Evolutionary conservation across 257 asterid genomes (phyloP).

Genomic region (Solanum paucissectum): DNA sequence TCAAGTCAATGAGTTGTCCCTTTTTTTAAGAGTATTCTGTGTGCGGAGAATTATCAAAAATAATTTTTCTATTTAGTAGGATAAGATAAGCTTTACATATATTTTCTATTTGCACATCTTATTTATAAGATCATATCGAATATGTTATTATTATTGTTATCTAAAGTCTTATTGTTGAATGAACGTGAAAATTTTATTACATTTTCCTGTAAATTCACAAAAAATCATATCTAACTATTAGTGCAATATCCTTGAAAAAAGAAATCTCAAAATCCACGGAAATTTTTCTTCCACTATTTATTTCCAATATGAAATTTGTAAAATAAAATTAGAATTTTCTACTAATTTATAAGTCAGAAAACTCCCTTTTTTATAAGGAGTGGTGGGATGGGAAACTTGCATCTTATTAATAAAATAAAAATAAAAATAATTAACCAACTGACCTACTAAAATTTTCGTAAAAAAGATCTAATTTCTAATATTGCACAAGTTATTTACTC

Average conservation of each 20-base stretch:
- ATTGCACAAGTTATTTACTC: not conserved
- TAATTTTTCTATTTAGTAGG: not conserved
- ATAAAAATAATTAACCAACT: not conserved
- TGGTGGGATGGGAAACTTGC: not conserved
- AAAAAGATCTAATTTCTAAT: not conserved
- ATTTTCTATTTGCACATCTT: too few relatives aligned
- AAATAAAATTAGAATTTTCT: not conserved
- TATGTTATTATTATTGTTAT: not conserved
- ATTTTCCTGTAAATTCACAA: not conserved
- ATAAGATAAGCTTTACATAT: rapidly evolving
- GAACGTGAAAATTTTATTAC: not conserved
- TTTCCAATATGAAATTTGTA: not conserved
- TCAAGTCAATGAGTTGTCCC: not conserved
- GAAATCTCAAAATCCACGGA: not conserved
- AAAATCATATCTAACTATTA: not conserved
- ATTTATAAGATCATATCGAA: too few relatives aligned
- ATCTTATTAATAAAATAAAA: not conserved
- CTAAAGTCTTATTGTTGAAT: not conserved
- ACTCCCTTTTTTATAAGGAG: not conserved
- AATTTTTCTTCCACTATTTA: not conserved
- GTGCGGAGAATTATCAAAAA: not conserved
- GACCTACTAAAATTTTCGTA: not conserved
- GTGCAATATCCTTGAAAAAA: not conserved
- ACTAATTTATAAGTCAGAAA: not conserved
- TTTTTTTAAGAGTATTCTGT: not conserved